Evolutionary conservation across 78 protist species (phyloP).

Genomic region (Dictyostelium intermedium): DNA sequence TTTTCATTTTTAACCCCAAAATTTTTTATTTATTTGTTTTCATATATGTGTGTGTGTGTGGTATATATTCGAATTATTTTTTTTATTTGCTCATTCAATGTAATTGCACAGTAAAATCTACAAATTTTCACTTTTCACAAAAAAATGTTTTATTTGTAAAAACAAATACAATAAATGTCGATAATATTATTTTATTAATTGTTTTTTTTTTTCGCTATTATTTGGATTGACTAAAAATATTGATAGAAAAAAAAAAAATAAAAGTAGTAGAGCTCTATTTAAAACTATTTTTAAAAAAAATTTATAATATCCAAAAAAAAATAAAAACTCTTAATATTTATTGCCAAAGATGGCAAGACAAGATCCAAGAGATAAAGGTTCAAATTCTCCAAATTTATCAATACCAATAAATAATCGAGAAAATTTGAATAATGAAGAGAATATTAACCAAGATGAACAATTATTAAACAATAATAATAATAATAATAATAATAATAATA

Average conservation of each 20-base stretch:
- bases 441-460: neutral
- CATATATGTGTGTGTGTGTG: neutral
- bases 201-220: no score
- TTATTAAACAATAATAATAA: neutral
- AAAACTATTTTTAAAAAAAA: no score
- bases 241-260: no score
- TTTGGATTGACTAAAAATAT: neutral
- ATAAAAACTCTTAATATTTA: neutral
- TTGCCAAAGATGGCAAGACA: neutral
- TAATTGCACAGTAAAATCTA: neutral
- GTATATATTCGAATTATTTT: neutral
- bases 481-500: constrained; percentile 22
- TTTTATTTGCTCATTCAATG: neutral
- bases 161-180: neutral
- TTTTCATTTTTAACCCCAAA: neutral
- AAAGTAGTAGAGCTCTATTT: no score
- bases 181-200: no score
- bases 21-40: neutral
- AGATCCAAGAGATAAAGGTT: neutral
- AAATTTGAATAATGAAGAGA: neutral
- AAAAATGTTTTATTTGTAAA: neutral
- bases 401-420: neutral
- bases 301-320: no score
- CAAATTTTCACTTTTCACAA: neutral
- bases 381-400: neutral